Evolutionary conservation across 305 asterid species (phyloP).

Genomic region (Fraxinus floribunda): DNA sequence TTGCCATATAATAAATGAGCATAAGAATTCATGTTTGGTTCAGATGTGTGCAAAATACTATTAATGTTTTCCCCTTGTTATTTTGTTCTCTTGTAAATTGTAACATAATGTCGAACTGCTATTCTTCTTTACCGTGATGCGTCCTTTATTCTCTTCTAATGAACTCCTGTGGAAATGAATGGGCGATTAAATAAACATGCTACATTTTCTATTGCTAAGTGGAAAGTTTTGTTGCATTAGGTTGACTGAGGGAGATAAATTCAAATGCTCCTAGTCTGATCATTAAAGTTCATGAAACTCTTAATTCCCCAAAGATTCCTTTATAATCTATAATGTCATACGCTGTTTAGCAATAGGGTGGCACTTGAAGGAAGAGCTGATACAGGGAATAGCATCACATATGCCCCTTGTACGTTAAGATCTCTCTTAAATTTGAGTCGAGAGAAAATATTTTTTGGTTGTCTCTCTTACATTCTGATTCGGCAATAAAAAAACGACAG

Average conservation of each 20-base stretch:
- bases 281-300: conserved; percentile 7
- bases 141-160: not conserved
- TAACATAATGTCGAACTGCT: not conserved
- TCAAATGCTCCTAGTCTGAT: not conserved
- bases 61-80: not conserved
- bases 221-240: not conserved
- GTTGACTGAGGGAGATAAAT: not conserved
- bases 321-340: not conserved
- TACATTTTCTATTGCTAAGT: not conserved
- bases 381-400: not conserved
- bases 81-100: not conserved
- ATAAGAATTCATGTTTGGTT: not conserved
- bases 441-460: not conserved
- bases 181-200: not conserved
- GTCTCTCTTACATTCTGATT: not conserved
- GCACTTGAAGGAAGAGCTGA: conserved; percentile 10
- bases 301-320: not conserved
- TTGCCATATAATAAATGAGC: not conserved
- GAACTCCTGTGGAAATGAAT: not conserved
- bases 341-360: not conserved
- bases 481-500: not conserved
- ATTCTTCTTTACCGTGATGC: not conserved
- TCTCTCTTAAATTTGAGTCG: not conserved
- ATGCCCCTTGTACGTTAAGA: not conserved
- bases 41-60: not conserved